Evolutionary conservation across 495 filamentous ascomycete genomes (phyloP).

Genomic region (Trichoderma reesei): DNA sequence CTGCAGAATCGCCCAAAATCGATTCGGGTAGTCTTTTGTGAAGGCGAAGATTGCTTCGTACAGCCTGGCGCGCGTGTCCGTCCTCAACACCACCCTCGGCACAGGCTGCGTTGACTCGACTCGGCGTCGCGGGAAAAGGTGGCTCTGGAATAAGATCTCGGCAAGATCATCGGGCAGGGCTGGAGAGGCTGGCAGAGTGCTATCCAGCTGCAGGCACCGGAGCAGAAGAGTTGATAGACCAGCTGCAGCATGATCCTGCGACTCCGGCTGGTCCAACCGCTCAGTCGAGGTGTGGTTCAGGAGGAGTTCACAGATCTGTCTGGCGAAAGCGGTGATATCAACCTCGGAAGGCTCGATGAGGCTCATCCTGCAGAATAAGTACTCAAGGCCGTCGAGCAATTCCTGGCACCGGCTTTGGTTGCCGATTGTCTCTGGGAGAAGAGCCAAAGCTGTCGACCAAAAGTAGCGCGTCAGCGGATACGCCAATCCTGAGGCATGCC

Average conservation of each 20-base stretch:
- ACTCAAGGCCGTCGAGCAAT: conserved; percentile 30
- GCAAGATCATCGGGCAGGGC: conserved; percentile 39
- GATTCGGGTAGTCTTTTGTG: conserved; percentile 40
- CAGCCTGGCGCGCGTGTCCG: conserved; percentile 53
- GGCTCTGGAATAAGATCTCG: conserved; percentile 51
- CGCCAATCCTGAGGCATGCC: not conserved
- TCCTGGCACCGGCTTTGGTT: conserved; percentile 33
- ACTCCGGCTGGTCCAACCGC: conserved; percentile 25
- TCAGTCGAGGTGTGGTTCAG: conserved; percentile 33
- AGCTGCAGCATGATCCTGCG: conserved; percentile 24
- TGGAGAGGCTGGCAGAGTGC: conserved; percentile 33
- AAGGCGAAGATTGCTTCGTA: conserved; percentile 53
- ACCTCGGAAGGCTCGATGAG: conserved; percentile 44
- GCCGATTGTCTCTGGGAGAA: conserved; percentile 30
- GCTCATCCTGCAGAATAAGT: conserved; percentile 37
- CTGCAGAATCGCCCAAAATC: conserved; percentile 42
- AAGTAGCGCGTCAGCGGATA: conserved; percentile 30
- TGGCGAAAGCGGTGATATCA: conserved; percentile 40
- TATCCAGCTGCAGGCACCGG: conserved; percentile 39
- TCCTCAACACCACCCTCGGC: conserved; percentile 32
- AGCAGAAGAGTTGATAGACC: conserved; percentile 29
- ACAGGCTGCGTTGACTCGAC: conserved; percentile 22
- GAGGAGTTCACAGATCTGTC: conserved; percentile 45
- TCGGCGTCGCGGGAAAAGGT: conserved; percentile 57
- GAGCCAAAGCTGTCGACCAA: conserved; percentile 37